Base-by-base conservation (phyloP, 192 early-diverging fungal species). In the Coemansia sp. region DNA sequence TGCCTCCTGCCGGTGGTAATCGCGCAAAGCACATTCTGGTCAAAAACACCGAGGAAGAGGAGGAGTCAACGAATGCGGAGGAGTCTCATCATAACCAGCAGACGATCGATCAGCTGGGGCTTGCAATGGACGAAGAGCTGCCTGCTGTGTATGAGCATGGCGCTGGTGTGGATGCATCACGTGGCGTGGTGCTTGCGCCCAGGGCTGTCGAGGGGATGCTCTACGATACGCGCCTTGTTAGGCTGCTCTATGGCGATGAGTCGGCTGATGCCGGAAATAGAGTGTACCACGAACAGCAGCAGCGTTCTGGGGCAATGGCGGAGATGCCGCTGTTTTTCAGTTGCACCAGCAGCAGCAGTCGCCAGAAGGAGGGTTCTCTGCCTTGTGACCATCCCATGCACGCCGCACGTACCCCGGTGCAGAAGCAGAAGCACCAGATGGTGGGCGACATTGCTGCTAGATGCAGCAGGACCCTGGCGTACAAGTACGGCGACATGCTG, bases 401-500 rank as follows among this genome's bases (percentile, higher is more conserved):
- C 9, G 45, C 45, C 45, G 11, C 23, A 4, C 22, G 45, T 48
- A 17, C 6, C 31, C 41, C 48, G 29, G 7, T 4, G 48, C 23
- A 34, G 60, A 62, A 33, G 17, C 20, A 36, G 38, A 41, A 41
- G 13, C 38, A 41, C 14, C 38, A 41, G 20, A 25, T 48, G 45
- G n/a, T n/a, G n/a, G 45, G 25, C 6, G 45, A 48, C 45, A 48
- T 22, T 48, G 45, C 22, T 23, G 15, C 45, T 20, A 59, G 44
- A 15, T 17, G 34, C 15, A 58, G 65, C 56, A 67, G 47, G 57
- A 68, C 65, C 11, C 55, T 78, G 36, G 75, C 52, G 55, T 78
- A 78, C 61, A 78, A 70, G 44, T 78, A 61, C 36, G 75, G 75
- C 36, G 65, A 78, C n/a, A 60, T 78, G 58, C 53, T 72, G 40